These are phyloP conservation scores for Plectranthus barbatus DNA, from an alignment of 257 asterid genomes.

Conservation along the genomic window DNA sequence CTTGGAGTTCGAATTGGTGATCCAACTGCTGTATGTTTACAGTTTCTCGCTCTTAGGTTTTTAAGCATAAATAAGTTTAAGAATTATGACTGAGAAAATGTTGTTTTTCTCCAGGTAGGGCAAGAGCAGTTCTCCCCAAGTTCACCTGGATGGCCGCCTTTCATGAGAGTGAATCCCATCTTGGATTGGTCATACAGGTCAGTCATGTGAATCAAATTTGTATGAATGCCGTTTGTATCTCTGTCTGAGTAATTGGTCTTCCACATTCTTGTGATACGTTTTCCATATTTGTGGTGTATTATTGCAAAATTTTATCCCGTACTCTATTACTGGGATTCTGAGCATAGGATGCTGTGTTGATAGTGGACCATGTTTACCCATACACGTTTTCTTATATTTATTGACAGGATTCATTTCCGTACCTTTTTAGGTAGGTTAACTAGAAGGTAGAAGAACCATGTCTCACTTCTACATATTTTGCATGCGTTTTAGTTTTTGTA, in stretches of 20 bases:
- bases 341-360: not conserved
- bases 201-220: not conserved
- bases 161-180: slow-evolving; percentile 96
- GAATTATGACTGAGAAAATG: not conserved
- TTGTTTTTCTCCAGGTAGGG: slow-evolving; percentile 56
- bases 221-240: not conserved
- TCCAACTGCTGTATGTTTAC: slow-evolving; percentile 74
- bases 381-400: not conserved
- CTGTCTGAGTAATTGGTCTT: slow-evolving; percentile 1
- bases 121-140: slow-evolving; percentile 96
- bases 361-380: too few relatives aligned
- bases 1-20: slow-evolving; percentile 95
- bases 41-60: slow-evolving; percentile 3
- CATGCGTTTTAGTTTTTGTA: not conserved
- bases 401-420: not conserved
- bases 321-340: not conserved
- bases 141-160: slow-evolving; percentile 95
- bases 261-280: not conserved
- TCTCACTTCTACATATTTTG: not conserved
- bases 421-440: not conserved
- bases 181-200: slow-evolving; percentile 98
- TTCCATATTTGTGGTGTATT: not conserved
- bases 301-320: not conserved
- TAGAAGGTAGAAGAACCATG: too few relatives aligned
- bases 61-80: not conserved